These are phyloP conservation scores for Coemansia sp. DNA, from an alignment of 192 early-diverging fungal genomes.

Conservation along the genomic window DNA sequence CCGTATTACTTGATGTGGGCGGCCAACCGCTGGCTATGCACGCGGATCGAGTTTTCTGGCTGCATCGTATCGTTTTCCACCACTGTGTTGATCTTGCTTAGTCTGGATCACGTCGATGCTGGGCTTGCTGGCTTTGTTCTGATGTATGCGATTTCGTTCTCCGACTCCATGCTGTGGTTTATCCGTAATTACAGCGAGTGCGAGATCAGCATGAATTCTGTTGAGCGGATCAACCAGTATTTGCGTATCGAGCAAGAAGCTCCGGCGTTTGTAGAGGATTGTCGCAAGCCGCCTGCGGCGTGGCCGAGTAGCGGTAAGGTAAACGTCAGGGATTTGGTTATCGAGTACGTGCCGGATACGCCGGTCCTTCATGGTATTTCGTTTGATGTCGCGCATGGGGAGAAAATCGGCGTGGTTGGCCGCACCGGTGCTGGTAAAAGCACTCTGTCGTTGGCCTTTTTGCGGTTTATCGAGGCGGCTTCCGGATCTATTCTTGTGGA, in stretches of 20 bases:
- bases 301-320: constrained; percentile 78
- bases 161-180: constrained; percentile 77
- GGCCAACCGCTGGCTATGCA: constrained; percentile 88
- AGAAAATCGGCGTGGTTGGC: constrained; percentile 92
- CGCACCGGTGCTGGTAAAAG: constrained; percentile 88
- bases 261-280: constrained; percentile 17
- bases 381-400: constrained; percentile 66
- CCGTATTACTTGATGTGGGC: constrained; percentile 87
- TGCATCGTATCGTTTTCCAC: constrained; percentile 76
- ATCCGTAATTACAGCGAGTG: constrained; percentile 79
- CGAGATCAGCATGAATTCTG: constrained; percentile 86
- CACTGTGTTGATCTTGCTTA: constrained; percentile 65
- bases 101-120: constrained; percentile 66
- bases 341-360: constrained; percentile 78
- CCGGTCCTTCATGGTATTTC: constrained; percentile 79
- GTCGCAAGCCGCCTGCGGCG: constrained; percentile 54
- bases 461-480: constrained; percentile 76
- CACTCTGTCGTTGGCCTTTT: constrained; percentile 70
- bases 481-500: constrained; percentile 73
- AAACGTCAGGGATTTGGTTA: constrained; percentile 63
- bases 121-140: constrained; percentile 88
- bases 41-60: constrained; percentile 79
- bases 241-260: constrained; percentile 80
- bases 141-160: constrained; percentile 85
- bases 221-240: constrained; percentile 90